Conservation (phyloP, 768 basidiomycete genomes). For the Ramaria rubella region DNA sequence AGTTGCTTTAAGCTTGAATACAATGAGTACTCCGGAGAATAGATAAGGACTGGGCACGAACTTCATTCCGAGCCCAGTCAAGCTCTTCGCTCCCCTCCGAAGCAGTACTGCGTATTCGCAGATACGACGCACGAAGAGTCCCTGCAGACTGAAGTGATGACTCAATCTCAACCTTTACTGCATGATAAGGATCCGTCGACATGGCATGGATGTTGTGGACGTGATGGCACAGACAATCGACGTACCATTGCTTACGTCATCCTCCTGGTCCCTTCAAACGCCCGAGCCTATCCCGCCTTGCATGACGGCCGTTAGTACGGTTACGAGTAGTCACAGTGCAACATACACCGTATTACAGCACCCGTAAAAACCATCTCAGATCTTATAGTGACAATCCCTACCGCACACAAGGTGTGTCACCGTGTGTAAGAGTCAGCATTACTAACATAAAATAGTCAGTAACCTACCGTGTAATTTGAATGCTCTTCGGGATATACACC, state of each 20-base stretch:
- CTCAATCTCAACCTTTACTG: conserved; percentile 78
- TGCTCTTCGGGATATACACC: too few species aligned
- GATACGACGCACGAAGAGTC: conserved; percentile 67
- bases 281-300: too few species aligned
- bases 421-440: too few species aligned
- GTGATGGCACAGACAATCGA: background rate
- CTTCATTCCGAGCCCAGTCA: conserved; percentile 73
- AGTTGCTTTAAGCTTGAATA: conserved; percentile 60
- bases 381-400: too few species aligned
- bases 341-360: too few species aligned
- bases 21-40: background rate
- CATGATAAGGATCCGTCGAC: conserved; percentile 71
- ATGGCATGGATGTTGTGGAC: background rate
- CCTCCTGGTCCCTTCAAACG: background rate
- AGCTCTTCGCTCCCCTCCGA: conserved; percentile 73
- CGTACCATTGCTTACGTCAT: background rate
- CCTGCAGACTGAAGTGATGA: conserved; percentile 62
- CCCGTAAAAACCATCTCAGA: too few species aligned
- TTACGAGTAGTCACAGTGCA: too few species aligned
- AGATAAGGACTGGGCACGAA: conserved; percentile 29
- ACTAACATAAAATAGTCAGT: too few species aligned
- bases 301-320: too few species aligned
- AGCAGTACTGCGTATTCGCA: conserved; percentile 72
- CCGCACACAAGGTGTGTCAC: too few species aligned
- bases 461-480: too few species aligned